Evolutionary conservation across 495 filamentous ascomycete genomes (phyloP).

Genomic region (Aspergillus homomorphus): DNA sequence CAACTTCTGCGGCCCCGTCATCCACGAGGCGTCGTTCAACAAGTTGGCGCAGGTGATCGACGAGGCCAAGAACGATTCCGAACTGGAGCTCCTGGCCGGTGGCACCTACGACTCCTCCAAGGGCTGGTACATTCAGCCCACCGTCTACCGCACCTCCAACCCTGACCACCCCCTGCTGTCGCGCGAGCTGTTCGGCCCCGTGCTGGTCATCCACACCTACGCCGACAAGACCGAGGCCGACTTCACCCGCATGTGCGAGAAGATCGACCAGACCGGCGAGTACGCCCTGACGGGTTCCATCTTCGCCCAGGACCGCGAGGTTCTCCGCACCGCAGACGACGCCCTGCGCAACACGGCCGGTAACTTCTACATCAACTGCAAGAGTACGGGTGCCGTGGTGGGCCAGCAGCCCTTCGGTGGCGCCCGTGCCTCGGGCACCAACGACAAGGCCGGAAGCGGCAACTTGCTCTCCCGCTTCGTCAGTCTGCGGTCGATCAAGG

Average conservation of each 20-base stretch:
- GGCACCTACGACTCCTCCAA: constrained; percentile 57
- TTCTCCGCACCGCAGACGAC: constrained; percentile 65
- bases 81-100: constrained; percentile 59
- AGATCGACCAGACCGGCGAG: constrained; percentile 63
- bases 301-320: constrained; percentile 70
- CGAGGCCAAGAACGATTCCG: constrained; percentile 57
- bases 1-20: constrained; percentile 58
- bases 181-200: constrained; percentile 63
- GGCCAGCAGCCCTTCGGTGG: constrained; percentile 93
- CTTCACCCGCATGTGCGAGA: constrained; percentile 49
- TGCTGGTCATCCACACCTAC: constrained; percentile 60
- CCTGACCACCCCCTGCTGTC: constrained; percentile 59
- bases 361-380: constrained; percentile 93
- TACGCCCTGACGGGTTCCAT: constrained; percentile 80
- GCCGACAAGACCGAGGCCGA: constrained; percentile 51
- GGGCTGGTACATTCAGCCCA: constrained; percentile 67
- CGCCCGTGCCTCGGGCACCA: constrained; percentile 80
- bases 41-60: constrained; percentile 57
- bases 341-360: constrained; percentile 73
- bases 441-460: constrained; percentile 84
- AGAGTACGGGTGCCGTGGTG: constrained; percentile 87
- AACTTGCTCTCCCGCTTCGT: constrained; percentile 77
- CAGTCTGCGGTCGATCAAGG: constrained; percentile 81
- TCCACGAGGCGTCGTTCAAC: constrained; percentile 53
- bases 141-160: constrained; percentile 64